Percentiles rank a stretch among this genome's conserved stretches.
phyloP scores from a whole-genome alignment of 192 early-diverging fungal genomes.

The Mortierella claussenii region DNA sequence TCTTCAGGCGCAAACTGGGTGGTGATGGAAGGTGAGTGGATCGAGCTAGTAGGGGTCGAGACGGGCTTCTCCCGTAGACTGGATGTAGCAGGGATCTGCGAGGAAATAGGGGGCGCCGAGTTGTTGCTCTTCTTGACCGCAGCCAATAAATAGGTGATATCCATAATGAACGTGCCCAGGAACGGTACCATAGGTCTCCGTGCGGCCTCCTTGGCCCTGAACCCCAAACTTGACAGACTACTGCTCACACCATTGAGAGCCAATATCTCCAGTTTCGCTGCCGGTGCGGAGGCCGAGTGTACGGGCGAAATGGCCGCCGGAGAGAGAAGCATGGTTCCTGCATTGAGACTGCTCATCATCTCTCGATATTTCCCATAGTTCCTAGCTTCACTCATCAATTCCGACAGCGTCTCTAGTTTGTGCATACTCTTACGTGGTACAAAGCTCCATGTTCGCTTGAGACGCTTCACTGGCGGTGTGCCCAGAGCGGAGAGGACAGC shows the following conservation, averaged over 20 bases:
- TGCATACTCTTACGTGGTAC: conserved; percentile 73
- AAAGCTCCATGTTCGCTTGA: conserved; percentile 78
- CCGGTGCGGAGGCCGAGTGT: conserved; percentile 14
- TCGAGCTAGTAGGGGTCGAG: neutral
- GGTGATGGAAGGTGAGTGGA: conserved; percentile 8
- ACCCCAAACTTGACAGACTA: conserved; percentile 28
- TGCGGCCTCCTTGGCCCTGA: conserved; percentile 46
- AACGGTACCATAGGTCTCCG: conserved; percentile 75
- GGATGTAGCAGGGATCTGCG: conserved; percentile 31
- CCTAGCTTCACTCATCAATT: conserved; percentile 71
- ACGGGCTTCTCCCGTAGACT: conserved; percentile 33
- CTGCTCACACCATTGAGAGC: conserved; percentile 31
- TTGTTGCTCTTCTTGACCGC: conserved; percentile 63
- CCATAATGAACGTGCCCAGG: conserved; percentile 80
- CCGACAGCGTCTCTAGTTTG: conserved; percentile 61
- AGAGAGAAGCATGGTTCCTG: conserved; percentile 27
- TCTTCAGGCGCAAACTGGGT: conserved; percentile 51
- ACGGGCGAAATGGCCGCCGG: conserved; percentile 24
- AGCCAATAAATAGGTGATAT: conserved; percentile 78
- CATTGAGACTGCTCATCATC: conserved; percentile 56
- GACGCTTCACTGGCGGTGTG: conserved; percentile 74
- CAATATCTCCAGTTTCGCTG: conserved; percentile 23
- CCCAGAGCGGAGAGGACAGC: conserved; percentile 74
- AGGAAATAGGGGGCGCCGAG: conserved; percentile 24
- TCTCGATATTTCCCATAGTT: conserved; percentile 81